These are phyloP conservation scores for Boletus sp. DNA, from an alignment of 768 basidiomycete genomes.

Conservation along the genomic window DNA sequence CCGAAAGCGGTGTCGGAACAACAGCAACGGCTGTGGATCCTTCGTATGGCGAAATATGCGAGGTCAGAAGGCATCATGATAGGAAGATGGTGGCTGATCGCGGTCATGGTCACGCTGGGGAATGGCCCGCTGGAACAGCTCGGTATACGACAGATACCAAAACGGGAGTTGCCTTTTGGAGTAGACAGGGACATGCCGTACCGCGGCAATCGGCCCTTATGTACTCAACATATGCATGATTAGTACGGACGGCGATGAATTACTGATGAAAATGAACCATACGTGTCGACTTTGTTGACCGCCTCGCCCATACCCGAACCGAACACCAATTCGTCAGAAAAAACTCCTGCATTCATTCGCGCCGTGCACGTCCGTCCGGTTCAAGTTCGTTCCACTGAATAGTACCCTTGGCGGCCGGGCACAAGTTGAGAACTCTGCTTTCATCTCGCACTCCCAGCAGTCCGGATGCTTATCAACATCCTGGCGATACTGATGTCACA, in stretches of 20 bases:
- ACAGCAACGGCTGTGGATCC: slow-evolving; percentile 20
- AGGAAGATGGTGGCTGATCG: slow-evolving; percentile 16
- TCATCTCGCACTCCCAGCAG: slow-evolving; percentile 2
- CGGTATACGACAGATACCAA: slow-evolving; percentile 19
- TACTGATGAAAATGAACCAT: background rate
- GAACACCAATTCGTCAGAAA: background rate
- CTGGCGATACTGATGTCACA: background rate
- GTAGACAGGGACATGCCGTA: slow-evolving; percentile 28
- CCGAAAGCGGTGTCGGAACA: slow-evolving; percentile 31
- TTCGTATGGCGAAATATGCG: slow-evolving; percentile 13
- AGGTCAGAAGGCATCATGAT: slow-evolving; percentile 4
- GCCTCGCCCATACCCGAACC: background rate
- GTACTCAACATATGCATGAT: slow-evolving; percentile 16
- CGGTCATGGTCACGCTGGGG: slow-evolving; percentile 3
- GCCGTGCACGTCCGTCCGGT: background rate
- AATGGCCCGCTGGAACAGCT: background rate
- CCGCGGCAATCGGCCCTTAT: slow-evolving; percentile 30
- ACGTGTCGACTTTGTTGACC: background rate
- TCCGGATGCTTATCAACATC: background rate
- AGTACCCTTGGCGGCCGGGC: background rate
- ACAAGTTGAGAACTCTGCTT: background rate
- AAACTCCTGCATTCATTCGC: background rate
- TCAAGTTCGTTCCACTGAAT: background rate
- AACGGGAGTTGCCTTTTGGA: slow-evolving; percentile 26
- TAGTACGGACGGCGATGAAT: slow-evolving; percentile 12